These are phyloP conservation scores for Phytophthora hibernalis DNA, from an alignment of 352 stramenopile species.

Conservation along the genomic window DNA sequence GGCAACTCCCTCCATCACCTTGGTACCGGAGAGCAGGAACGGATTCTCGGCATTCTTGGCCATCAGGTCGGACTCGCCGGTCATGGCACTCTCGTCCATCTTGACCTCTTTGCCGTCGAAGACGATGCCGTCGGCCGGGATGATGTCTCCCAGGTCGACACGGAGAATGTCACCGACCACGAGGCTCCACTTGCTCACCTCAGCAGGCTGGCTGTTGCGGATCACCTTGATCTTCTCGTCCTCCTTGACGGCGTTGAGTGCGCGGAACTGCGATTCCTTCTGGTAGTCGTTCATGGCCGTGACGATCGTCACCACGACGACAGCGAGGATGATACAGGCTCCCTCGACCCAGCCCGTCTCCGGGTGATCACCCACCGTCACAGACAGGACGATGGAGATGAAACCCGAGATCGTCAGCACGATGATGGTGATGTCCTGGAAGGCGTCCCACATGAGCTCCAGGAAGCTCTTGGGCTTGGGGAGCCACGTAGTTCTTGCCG, in stretches of 20 bases:
- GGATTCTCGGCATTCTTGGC: constrained; percentile 78
- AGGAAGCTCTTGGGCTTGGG: constrained; percentile 64
- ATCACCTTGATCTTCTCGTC: constrained; percentile 84
- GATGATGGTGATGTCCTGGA: constrained; percentile 92
- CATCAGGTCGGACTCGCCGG: constrained; percentile 90
- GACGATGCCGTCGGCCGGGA: constrained; percentile 90
- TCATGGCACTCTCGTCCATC: constrained; percentile 91
- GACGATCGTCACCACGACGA: constrained; percentile 89
- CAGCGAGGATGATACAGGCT: constrained; percentile 88
- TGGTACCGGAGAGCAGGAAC: constrained; percentile 93
- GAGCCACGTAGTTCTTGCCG: constrained; percentile 70
- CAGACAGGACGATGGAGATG: constrained; percentile 81
- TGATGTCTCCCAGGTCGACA: constrained; percentile 86
- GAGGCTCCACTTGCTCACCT: constrained; percentile 80
- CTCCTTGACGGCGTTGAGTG: constrained; percentile 82
- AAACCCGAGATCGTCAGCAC: constrained; percentile 87
- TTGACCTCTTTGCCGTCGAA: constrained; percentile 88
- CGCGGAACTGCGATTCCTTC: constrained; percentile 91
- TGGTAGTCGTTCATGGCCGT: constrained; percentile 92
- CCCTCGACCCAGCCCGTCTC: constrained; percentile 89
- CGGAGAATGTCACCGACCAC: constrained; percentile 92
- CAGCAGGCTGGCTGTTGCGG: constrained; percentile 60
- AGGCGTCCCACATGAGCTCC: constrained; percentile 90
- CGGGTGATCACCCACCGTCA: constrained; percentile 55
- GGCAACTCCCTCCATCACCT: constrained; percentile 90